Evolutionary conservation across 2,329 filamentous ascomycete species (phyloP).

Genomic region (Coleophoma crateriformis): DNA sequence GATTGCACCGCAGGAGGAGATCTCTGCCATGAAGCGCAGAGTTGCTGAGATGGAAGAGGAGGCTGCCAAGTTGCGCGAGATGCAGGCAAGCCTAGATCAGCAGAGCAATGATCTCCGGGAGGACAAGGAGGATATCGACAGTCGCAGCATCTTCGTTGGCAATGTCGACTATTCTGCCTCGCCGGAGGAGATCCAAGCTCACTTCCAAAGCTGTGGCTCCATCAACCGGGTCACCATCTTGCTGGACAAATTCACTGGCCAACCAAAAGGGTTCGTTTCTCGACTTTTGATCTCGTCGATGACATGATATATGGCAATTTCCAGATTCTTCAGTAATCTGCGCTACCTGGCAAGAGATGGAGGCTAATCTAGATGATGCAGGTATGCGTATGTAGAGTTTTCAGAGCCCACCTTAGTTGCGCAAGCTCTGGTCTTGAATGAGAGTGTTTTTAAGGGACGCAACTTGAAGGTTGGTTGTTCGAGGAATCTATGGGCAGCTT

Average conservation of each 20-base stretch:
- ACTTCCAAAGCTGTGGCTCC: constrained; percentile 94
- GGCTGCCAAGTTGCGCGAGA: constrained; percentile 78
- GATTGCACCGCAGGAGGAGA: constrained; percentile 55
- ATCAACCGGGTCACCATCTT: constrained; percentile 98
- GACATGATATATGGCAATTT: constrained; percentile 3
- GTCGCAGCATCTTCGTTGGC: constrained; percentile 93
- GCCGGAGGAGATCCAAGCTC: constrained; percentile 95
- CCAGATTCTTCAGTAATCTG: constrained; percentile 22
- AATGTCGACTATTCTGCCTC: constrained; percentile 98
- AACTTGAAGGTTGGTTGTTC: constrained; percentile 75
- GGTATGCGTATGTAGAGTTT: constrained; percentile 98
- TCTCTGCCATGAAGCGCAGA: constrained; percentile 79
- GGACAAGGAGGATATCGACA: constrained; percentile 93
- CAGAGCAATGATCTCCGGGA: constrained; percentile 79
- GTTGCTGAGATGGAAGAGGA: constrained; percentile 90
- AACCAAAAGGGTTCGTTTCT: constrained; percentile 88
- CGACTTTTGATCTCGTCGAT: constrained; percentile 15
- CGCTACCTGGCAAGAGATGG: constrained; percentile 57
- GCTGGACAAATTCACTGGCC: constrained; percentile 95
- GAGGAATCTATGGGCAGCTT: neutral
- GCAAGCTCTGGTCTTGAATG: constrained; percentile 90
- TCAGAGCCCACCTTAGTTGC: constrained; percentile 89
- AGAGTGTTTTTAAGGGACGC: constrained; percentile 90
- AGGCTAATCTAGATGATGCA: constrained; percentile 39
- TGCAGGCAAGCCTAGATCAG: constrained; percentile 82